Percentiles rank a stretch among this genome's conserved stretches.
phyloP scores from a whole-genome alignment of 2,329 filamentous ascomycete genomes.

The Ophiostoma tasmaniense region DNA sequence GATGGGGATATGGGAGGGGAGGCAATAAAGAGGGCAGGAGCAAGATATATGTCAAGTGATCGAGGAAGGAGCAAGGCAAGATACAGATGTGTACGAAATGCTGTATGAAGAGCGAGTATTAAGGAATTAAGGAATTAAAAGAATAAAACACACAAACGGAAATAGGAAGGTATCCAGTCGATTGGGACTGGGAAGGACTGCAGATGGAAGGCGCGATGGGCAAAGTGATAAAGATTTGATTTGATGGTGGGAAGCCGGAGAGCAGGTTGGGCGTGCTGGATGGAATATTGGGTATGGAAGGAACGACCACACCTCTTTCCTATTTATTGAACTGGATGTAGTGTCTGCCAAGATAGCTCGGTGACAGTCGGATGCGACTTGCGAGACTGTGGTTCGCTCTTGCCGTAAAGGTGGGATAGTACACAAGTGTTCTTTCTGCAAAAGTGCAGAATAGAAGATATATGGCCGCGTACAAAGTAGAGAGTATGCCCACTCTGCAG shows the following conservation, averaged over 20 bases:
- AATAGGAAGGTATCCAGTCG: conserved; percentile 11
- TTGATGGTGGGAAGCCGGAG: not conserved
- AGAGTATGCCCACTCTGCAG: not conserved
- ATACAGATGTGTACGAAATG: not conserved
- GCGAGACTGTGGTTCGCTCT: conserved; percentile 4
- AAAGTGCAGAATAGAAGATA: not conserved
- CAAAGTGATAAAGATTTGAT: conserved; percentile 9
- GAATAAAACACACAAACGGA: not conserved
- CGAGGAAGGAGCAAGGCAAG: not conserved
- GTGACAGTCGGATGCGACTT: conserved; percentile 9
- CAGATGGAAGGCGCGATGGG: conserved; percentile 11
- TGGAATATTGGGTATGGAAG: not conserved
- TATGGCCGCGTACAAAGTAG: not conserved
- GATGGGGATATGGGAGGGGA: not conserved
- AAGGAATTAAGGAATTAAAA: not conserved
- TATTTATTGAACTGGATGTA: not conserved
- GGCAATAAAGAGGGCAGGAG: conserved; percentile 4
- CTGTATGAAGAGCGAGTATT: not conserved
- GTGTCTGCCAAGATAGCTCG: conserved; percentile 11
- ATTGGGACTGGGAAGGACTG: conserved; percentile 7
- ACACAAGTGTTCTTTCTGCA: not conserved
- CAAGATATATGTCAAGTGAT: conserved; percentile 7
- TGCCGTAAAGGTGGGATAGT: not conserved
- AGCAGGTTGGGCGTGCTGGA: not conserved
- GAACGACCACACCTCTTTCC: conserved; percentile 13